These are phyloP conservation scores for Plectosphaerella cucumerina DNA, from an alignment of 2,329 filamentous ascomycete species.

Conservation along the genomic window DNA sequence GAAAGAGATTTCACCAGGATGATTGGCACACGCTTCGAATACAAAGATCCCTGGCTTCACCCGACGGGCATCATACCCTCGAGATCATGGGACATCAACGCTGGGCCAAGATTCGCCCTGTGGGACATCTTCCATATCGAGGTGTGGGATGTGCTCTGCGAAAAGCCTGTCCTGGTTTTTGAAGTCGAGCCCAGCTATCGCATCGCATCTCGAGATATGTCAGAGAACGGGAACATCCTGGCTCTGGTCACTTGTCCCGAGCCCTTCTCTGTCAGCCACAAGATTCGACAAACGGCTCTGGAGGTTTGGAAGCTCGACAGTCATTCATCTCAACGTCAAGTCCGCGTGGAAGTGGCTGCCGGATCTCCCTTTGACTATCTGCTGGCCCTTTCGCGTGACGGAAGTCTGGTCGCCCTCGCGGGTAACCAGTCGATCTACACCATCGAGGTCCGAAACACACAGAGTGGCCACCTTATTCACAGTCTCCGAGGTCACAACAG, in stretches of 20 bases:
- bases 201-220: background rate
- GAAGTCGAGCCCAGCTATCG: background rate
- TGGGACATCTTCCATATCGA: background rate
- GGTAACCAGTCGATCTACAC: background rate
- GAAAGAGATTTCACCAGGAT: background rate
- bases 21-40: background rate
- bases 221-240: background rate
- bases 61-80: background rate
- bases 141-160: background rate
- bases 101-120: background rate
- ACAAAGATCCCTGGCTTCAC: background rate
- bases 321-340: background rate
- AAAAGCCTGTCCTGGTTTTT: background rate
- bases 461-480: background rate
- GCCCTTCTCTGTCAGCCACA: no score
- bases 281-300: background rate
- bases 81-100: background rate
- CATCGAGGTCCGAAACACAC: background rate
- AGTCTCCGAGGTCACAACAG: background rate
- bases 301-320: background rate
- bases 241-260: background rate
- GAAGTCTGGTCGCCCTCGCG: background rate
- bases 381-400: background rate
- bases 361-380: background rate
- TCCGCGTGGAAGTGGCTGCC: background rate